phyloP scores from a whole-genome alignment of 2,329 filamentous ascomycete genomes.

The Aspergillus pseudoviridinutans region DNA sequence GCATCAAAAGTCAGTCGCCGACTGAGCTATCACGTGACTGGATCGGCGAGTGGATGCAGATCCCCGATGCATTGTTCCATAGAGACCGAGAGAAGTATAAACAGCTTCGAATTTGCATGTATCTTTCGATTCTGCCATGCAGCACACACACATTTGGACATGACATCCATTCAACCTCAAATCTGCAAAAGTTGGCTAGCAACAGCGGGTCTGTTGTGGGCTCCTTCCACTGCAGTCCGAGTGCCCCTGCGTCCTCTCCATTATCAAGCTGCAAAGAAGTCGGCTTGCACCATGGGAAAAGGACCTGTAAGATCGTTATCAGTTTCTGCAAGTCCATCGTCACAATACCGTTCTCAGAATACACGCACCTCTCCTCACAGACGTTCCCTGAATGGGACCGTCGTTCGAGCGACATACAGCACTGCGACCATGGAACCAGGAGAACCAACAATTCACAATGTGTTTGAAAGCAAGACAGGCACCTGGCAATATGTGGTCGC shows the following conservation, averaged over 20 bases:
- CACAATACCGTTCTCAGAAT: neutral
- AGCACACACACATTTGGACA: neutral
- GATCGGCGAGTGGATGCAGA: neutral
- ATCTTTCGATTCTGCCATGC: neutral
- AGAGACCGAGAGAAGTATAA: neutral
- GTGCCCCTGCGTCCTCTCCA: neutral
- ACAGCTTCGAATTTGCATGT: neutral
- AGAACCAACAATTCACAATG: constrained; percentile 25
- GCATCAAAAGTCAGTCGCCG: neutral
- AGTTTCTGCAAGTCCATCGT: neutral
- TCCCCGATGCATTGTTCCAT: neutral
- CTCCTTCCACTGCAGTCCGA: neutral
- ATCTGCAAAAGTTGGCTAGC: neutral
- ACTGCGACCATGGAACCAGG: neutral
- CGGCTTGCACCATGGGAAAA: neutral
- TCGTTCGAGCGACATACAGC: neutral
- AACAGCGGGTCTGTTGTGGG: neutral
- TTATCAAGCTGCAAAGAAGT: neutral
- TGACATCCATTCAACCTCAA: neutral
- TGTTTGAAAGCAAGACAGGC: constrained; percentile 42
- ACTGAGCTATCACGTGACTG: neutral
- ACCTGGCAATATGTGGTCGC: constrained; percentile 62
- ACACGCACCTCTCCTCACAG: neutral
- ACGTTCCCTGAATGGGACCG: neutral
- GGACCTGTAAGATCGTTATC: neutral